These are phyloP conservation scores for Schwanniomyces pseudopolymorphus DNA, from an alignment of 805 yeast genomes.

Conservation along the genomic window DNA sequence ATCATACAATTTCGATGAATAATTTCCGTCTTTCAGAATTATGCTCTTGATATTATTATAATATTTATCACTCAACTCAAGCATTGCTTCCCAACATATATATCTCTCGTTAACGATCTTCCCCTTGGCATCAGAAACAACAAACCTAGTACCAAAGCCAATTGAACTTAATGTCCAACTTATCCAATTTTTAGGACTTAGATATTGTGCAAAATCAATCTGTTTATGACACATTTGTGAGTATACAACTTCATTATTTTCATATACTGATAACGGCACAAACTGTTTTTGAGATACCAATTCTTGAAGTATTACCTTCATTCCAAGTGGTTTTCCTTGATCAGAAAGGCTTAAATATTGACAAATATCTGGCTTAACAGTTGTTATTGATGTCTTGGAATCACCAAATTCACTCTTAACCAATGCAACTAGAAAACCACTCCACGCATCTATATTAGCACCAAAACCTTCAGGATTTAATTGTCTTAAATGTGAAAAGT, in stretches of 20 bases:
- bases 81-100: slow-evolving; percentile 21
- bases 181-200: slow-evolving; percentile 13
- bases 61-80: slow-evolving; percentile 5
- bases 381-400: slow-evolving; percentile 16
- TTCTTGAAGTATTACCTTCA: slow-evolving; percentile 24
- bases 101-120: slow-evolving; percentile 20
- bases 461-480: slow-evolving; percentile 43
- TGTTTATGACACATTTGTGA: not conserved
- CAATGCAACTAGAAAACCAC: slow-evolving; percentile 15
- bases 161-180: slow-evolving; percentile 10
- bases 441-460: slow-evolving; percentile 44
- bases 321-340: slow-evolving; percentile 31
- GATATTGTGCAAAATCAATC: not conserved
- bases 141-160: slow-evolving; percentile 17
- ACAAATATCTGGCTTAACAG: slow-evolving; percentile 14
- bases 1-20: slow-evolving; percentile 15
- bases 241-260: slow-evolving; percentile 4
- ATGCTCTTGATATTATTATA: slow-evolving; percentile 4
- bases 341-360: slow-evolving; percentile 23
- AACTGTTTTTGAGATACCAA: slow-evolving; percentile 18
- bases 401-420: slow-evolving; percentile 14
- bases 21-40: slow-evolving; percentile 11
- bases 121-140: slow-evolving; percentile 10
- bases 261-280: slow-evolving; percentile 17
- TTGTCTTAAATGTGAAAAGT: slow-evolving; percentile 27